Conservation (phyloP, 768 basidiomycete genomes). For the Scleroderma citrinum region DNA sequence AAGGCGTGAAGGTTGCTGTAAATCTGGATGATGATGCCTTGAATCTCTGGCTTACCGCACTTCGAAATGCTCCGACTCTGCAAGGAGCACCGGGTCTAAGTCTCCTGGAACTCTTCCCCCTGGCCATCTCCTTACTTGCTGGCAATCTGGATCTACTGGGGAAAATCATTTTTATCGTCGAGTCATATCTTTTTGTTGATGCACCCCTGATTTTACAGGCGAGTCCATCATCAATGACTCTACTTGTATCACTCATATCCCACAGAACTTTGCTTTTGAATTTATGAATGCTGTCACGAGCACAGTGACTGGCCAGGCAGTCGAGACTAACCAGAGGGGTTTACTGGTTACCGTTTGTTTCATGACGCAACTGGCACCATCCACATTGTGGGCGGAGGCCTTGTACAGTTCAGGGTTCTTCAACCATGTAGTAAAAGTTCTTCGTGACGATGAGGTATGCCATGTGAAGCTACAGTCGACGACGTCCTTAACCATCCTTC, state of each 20-base stretch:
- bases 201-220: conserved; percentile 59
- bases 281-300: conserved; percentile 51
- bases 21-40: conserved; percentile 78
- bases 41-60: conserved; percentile 64
- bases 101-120: conserved; percentile 62
- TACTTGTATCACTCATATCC: conserved; percentile 2
- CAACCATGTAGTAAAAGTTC: conserved; percentile 47
- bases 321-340: conserved; percentile 52
- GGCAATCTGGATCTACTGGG: conserved; percentile 73
- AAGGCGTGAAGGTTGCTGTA: conserved; percentile 43
- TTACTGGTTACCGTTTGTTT: conserved; percentile 55
- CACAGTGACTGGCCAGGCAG: conserved; percentile 46
- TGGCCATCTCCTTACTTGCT: conserved; percentile 52
- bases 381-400: conserved; percentile 63
- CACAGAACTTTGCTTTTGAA: conserved; percentile 47
- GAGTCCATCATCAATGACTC: conserved; percentile 9
- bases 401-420: conserved; percentile 76
- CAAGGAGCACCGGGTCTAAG: conserved; percentile 42
- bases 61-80: conserved; percentile 58
- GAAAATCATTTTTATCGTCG: conserved; percentile 57
- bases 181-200: conserved; percentile 78
- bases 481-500: conserved; percentile 4
- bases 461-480: neutral
- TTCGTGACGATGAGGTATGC: conserved; percentile 63
- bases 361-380: conserved; percentile 58